Conservation (phyloP, 331 rosid species). For the Dryas integrifolia region DNA sequence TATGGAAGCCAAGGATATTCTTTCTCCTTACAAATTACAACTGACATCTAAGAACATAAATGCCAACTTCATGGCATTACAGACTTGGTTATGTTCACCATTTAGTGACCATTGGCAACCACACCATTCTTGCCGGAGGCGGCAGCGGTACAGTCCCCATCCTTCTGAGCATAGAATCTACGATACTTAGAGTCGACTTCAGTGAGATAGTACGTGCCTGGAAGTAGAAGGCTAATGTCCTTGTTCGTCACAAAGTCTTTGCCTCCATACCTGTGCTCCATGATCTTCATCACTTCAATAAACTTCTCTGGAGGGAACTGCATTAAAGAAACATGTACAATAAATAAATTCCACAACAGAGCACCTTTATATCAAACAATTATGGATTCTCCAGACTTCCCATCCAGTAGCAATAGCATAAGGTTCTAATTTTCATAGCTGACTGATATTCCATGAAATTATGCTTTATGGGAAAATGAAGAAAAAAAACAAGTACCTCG, state of each 20-base stretch:
- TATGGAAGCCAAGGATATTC: slow-evolving; percentile 20
- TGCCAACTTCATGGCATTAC: slow-evolving; percentile 19
- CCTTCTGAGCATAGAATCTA: slow-evolving; percentile 73
- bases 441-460: neutral
- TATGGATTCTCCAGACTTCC: neutral
- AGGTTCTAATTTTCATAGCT: neutral
- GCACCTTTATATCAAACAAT: neutral
- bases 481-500: slow-evolving; percentile 57
- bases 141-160: slow-evolving; percentile 21
- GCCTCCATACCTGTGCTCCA: slow-evolving; percentile 94
- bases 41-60: slow-evolving; percentile 13
- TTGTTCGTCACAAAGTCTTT: slow-evolving; percentile 89
- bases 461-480: neutral
- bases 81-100: slow-evolving; percentile 10
- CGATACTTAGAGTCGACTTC: slow-evolving; percentile 88
- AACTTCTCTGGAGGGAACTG: slow-evolving; percentile 82
- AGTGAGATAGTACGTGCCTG: slow-evolving; percentile 94
- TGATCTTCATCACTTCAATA: slow-evolving; percentile 76
- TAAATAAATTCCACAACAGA: slow-evolving; percentile 10
- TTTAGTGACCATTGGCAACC: slow-evolving; percentile 68
- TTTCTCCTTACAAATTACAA: slow-evolving; percentile 19
- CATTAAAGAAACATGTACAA: slow-evolving; percentile 23
- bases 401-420: neutral
- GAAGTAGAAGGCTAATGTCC: slow-evolving; percentile 65
- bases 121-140: slow-evolving; percentile 31